Conservation (phyloP, 306 rosid species). For the Pyrus pyrifolia region DNA sequence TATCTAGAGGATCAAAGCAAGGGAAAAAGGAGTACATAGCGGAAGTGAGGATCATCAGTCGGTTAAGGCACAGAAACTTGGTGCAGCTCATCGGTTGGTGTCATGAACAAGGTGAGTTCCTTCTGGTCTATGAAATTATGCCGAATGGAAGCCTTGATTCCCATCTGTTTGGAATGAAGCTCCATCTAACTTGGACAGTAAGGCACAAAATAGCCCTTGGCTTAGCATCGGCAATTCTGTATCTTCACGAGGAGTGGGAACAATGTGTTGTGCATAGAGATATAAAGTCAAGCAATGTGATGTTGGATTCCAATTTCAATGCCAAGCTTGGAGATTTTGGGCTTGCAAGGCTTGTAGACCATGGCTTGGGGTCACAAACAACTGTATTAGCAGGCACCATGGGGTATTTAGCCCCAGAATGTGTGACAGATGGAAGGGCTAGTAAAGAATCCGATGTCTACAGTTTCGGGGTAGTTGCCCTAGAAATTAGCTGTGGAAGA, state of each 20-base stretch:
- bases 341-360: conserved; percentile 66
- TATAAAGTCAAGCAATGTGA: conserved; percentile 66
- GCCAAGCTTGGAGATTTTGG: conserved; percentile 81
- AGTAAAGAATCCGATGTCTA: conserved; percentile 69
- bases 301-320: conserved; percentile 61
- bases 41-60: conserved; percentile 65
- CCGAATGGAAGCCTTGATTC: conserved; percentile 79
- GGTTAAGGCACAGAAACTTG: conserved; percentile 58
- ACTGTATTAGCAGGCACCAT: conserved; percentile 68
- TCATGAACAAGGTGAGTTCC: conserved; percentile 57
- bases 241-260: conserved; percentile 82
- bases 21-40: conserved; percentile 65
- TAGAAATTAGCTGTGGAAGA: conserved; percentile 66
- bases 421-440: conserved; percentile 61
- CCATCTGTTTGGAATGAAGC: conserved; percentile 47
- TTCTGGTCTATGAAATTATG: conserved; percentile 63
- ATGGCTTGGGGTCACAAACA: conserved; percentile 63
- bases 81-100: conserved; percentile 85
- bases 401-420: conserved; percentile 74
- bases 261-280: conserved; percentile 81
- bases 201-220: conserved; percentile 62
- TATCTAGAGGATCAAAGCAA: conserved; percentile 65
- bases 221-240: conserved; percentile 52
- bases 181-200: conserved; percentile 34
- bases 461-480: conserved; percentile 69